These are phyloP conservation scores for Akanthomyces uredinophilus DNA, from an alignment of 2,329 filamentous ascomycete species.

Conservation along the genomic window DNA sequence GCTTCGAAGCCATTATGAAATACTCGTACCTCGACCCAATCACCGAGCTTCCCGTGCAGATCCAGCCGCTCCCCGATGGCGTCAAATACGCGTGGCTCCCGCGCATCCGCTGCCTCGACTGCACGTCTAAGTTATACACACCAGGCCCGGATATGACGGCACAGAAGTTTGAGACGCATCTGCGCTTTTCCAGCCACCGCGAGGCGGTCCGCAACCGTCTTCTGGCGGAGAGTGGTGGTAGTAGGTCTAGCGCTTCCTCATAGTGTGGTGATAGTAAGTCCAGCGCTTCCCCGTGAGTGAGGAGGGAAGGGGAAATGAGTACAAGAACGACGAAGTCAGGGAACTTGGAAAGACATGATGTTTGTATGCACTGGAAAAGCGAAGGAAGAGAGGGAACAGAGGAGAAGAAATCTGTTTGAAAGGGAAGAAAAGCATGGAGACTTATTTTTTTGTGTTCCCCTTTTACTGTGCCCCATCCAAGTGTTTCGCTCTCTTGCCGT, in stretches of 20 bases:
- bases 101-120: conserved; percentile 86
- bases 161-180: conserved; percentile 87
- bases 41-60: conserved; percentile 60
- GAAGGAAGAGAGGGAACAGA: neutral
- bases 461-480: neutral
- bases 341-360: neutral
- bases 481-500: neutral
- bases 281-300: neutral
- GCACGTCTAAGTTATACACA: conserved; percentile 89
- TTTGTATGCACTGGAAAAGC: neutral
- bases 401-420: neutral
- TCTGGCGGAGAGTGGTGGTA: conserved; percentile 20
- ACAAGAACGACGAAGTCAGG: neutral
- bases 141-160: conserved; percentile 80
- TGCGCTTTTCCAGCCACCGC: conserved; percentile 77
- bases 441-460: neutral
- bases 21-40: conserved; percentile 73
- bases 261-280: conserved; percentile 15
- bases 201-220: conserved; percentile 52
- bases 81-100: conserved; percentile 80
- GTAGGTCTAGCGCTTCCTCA: neutral
- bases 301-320: neutral
- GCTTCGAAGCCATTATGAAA: conserved; percentile 88
- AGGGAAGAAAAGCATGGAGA: neutral
- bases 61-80: conserved; percentile 52